These are phyloP conservation scores for Hortaea werneckii DNA, from an alignment of 2,329 filamentous ascomycete genomes.

Conservation along the genomic window DNA sequence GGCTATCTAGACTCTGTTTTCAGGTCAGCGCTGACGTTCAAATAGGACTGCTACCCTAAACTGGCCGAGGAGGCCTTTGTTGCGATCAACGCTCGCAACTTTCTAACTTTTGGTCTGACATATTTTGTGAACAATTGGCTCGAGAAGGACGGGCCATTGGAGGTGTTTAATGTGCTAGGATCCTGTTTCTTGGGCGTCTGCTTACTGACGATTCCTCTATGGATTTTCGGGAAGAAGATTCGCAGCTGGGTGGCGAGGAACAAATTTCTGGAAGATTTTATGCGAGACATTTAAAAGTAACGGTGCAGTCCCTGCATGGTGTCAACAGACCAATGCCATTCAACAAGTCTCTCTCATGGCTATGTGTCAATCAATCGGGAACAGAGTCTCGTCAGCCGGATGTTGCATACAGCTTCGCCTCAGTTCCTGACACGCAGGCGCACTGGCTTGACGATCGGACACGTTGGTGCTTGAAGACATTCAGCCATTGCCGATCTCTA, in stretches of 20 bases:
- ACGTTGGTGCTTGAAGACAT: too few species aligned
- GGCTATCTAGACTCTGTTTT: background rate
- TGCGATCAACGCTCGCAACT: slow-evolving; percentile 41
- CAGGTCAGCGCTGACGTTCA: background rate
- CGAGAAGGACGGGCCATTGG: slow-evolving; percentile 16
- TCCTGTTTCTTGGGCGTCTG: slow-evolving; percentile 34
- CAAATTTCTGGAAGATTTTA: slow-evolving; percentile 23
- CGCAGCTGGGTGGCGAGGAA: slow-evolving; percentile 36
- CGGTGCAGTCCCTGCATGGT: too few species aligned
- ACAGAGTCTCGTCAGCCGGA: too few species aligned
- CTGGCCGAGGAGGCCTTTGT: slow-evolving; percentile 43
- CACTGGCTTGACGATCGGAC: too few species aligned
- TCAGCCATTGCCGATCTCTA: too few species aligned
- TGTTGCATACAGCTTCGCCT: too few species aligned
- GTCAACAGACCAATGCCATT: too few species aligned
- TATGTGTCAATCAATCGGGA: too few species aligned
- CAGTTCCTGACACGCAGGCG: too few species aligned
- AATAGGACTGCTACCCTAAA: slow-evolving; percentile 34
- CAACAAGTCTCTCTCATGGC: too few species aligned
- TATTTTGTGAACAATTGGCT: slow-evolving; percentile 29
- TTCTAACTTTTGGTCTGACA: slow-evolving; percentile 36
- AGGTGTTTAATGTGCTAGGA: slow-evolving; percentile 23
- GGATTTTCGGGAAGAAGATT: slow-evolving; percentile 40
- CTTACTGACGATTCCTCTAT: slow-evolving; percentile 39
- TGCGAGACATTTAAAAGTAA: slow-evolving; percentile 15